Base-by-base conservation (phyloP, 495 filamentous ascomycete species). In the Rhypophila decipiens region DNA sequence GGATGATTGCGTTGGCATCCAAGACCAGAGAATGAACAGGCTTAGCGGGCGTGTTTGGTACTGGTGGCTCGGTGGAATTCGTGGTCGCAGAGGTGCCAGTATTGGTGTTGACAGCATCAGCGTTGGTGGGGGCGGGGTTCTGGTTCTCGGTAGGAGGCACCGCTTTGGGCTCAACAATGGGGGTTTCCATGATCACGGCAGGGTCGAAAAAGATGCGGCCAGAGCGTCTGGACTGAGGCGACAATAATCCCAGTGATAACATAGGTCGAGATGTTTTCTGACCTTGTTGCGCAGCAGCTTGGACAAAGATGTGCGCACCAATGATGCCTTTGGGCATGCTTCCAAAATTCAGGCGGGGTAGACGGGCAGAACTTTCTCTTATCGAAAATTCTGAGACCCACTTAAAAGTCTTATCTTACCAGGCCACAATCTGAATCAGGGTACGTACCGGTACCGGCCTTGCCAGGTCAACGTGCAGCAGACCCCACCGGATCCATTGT, bases 1-100 rank as follows among this genome's bases (percentile, higher is more conserved):
- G 88, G 47, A 99, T 83, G 49, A 99, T 85, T 1, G 91, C 89
- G 40, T 90, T 90, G 21, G 93, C 80, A 65, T 99, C 93, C 48
- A 99, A 71, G 46, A 97, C 77, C 33, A 99, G 78, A 11, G 86
- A 85, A 71, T 94, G 79, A 40, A 95, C 74, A 3, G 83, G 73
- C 60, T 93, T 93, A 27, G 50, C 46, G 1, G 57, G 29, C 2
- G 47, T 36, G 24, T 21, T 10, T 39, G 36, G 5, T 7, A 15
- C n/a, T n/a, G 36, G 5, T 17, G 36, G 12, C n/a, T n/a, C n/a
- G 13, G 31, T 23, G 3, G 36, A 22, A 20, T 34, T 19, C 18
- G 44, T 33, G 15, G 44, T 13, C 19, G 44, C 31, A 3, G 44
- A 29, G 7, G 45, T 18, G 11, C 5, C 21, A 7, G 49, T 36